Percentiles rank a stretch among this genome's conserved stretches.
These are phyloP conservation scores for Raphidocelis subcapitata DNA, from an alignment of 139 green algal genomes.

Conservation along the genomic window DNA sequence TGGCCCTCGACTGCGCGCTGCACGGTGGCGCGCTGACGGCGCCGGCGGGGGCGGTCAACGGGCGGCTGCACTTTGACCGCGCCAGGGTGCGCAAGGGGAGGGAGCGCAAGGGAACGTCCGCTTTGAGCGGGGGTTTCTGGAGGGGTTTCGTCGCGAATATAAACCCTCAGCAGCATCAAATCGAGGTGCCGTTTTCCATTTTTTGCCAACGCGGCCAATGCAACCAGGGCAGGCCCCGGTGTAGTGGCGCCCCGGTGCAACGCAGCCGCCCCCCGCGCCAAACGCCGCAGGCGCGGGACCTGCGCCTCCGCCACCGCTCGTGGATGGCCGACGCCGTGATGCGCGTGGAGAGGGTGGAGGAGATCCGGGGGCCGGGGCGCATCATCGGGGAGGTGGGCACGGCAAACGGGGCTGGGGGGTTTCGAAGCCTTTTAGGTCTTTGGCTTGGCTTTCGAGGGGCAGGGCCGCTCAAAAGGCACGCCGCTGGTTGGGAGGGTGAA, in stretches of 20 bases:
- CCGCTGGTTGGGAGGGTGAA: too few relatives aligned
- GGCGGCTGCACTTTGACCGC: slow-evolving; percentile 47
- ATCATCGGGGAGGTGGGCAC: slow-evolving; percentile 26
- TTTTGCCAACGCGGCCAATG: background rate
- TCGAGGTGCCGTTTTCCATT: background rate
- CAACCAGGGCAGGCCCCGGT: background rate
- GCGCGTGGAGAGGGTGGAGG: slow-evolving; percentile 18
- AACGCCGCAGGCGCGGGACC: slow-evolving; percentile 17
- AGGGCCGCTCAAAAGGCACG: too few relatives aligned
- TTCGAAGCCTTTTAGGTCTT: too few relatives aligned
- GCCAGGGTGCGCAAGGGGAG: slow-evolving; percentile 30
- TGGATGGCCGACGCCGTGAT: slow-evolving; percentile 10
- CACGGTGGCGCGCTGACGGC: slow-evolving; percentile 1
- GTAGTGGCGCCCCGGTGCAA: too few relatives aligned
- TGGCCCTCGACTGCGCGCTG: slow-evolving; percentile 41
- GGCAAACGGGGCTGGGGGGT: too few relatives aligned
- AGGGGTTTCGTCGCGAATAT: background rate
- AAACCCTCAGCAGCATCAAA: background rate
- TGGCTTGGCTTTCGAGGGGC: too few relatives aligned
- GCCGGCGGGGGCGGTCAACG: slow-evolving; percentile 21
- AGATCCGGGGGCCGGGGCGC: slow-evolving; percentile 23
- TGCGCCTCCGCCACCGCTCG: slow-evolving; percentile 18
- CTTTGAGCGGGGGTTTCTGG: background rate
- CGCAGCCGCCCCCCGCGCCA: background rate
- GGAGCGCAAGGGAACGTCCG: background rate